Evolutionary conservation across 306 rosid species (phyloP).

Genomic region (Quercus rubra): DNA sequence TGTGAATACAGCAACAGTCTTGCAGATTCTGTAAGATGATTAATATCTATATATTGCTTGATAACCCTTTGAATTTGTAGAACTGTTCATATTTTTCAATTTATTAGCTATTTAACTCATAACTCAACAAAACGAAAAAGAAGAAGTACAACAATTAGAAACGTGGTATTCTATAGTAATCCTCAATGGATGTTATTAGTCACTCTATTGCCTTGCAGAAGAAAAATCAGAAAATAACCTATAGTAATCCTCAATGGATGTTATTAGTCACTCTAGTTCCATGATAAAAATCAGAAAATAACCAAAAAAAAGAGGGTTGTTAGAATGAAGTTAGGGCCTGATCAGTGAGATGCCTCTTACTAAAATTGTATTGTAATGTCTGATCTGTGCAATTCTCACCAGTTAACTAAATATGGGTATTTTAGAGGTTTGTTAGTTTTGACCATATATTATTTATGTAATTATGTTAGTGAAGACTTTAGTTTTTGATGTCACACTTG

Average conservation of each 20-base stretch:
- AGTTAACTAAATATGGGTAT: neutral
- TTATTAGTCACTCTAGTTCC: too few species aligned
- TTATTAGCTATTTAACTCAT: neutral
- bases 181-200: too few species aligned
- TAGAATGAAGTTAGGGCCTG: too few species aligned
- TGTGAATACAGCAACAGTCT: constrained; percentile 60
- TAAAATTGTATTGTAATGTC: too few species aligned
- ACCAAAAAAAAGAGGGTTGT: too few species aligned
- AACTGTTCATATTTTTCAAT: neutral
- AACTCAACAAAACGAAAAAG: neutral
- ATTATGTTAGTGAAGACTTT: too few species aligned
- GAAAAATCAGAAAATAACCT: too few species aligned
- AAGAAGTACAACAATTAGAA: neutral
- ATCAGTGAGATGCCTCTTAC: too few species aligned
- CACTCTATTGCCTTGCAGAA: too few species aligned
- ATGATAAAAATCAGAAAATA: too few species aligned
- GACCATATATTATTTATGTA: neutral
- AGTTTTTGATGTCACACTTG: too few species aligned
- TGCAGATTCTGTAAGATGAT: constrained; percentile 61
- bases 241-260: too few species aligned
- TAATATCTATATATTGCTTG: neutral
- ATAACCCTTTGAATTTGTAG: neutral
- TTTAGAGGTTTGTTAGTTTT: neutral
- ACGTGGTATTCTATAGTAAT: neutral
- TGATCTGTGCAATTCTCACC: neutral